A percentile compares a stretch with the other conserved stretches of the same genome.
phyloP scores from a whole-genome alignment of 805 yeast genomes.

The Cyberlindnera meyerae region DNA sequence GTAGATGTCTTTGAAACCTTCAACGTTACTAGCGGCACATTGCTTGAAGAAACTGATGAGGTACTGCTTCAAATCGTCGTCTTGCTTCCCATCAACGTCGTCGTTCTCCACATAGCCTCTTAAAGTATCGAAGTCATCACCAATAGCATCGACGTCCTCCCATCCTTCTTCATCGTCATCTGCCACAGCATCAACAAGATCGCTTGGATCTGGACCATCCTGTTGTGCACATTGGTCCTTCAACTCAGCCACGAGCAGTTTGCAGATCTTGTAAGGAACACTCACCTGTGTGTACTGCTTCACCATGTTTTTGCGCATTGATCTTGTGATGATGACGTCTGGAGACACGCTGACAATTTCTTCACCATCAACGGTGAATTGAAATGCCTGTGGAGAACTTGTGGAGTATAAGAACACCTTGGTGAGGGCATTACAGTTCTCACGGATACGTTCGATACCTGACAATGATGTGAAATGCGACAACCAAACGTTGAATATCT shows the following conservation, averaged over 20 bases:
- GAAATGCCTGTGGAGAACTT: constrained; percentile 33
- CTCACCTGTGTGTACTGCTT: constrained; percentile 59
- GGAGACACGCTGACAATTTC: constrained; percentile 50
- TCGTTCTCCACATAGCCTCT: constrained; percentile 49
- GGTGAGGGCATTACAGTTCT: constrained; percentile 63
- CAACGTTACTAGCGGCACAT: constrained; percentile 34
- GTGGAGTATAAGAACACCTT: constrained; percentile 57
- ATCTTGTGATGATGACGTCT: constrained; percentile 75
- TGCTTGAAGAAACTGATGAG: constrained; percentile 50
- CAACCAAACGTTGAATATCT: constrained; percentile 77
- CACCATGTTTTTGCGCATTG: constrained; percentile 55
- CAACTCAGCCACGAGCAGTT: constrained; percentile 65
- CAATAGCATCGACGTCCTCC: constrained; percentile 73
- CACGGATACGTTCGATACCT: constrained; percentile 64
- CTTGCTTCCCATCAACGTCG: constrained; percentile 16
- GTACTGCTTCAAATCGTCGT: constrained; percentile 29
- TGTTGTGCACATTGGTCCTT: constrained; percentile 43
- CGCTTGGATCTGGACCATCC: constrained; percentile 9
- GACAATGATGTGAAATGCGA: constrained; percentile 73
- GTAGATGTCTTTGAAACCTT: constrained; percentile 50
- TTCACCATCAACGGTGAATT: constrained; percentile 72
- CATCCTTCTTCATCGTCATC: constrained; percentile 60
- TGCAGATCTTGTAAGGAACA: constrained; percentile 67
- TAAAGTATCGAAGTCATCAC: constrained; percentile 59
- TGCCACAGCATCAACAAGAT: constrained; percentile 59